phyloP scores from a whole-genome alignment of 208 protist species.

The Wallacemonas sp. region DNA sequence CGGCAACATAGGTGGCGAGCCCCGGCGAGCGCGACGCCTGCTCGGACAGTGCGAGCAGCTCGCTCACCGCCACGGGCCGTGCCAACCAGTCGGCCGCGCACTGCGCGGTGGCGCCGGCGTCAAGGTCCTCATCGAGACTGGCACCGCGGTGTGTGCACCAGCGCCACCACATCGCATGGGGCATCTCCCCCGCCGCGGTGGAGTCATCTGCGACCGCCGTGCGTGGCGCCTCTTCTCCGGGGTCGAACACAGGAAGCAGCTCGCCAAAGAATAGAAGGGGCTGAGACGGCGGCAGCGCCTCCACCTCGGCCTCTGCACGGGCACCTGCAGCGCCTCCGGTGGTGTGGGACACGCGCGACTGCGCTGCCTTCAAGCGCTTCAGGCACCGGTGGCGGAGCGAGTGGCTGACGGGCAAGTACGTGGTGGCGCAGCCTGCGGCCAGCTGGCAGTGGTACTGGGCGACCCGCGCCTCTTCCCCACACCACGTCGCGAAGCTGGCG shows the following conservation, averaged over 20 bases:
- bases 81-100: background rate
- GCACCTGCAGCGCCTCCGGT: background rate
- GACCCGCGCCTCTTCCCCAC: slow-evolving; percentile 24
- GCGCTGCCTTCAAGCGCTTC: slow-evolving; percentile 33
- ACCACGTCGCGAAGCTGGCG: slow-evolving; percentile 68
- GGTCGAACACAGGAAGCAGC: background rate
- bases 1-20: slow-evolving; percentile 2
- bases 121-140: background rate
- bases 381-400: slow-evolving; percentile 27
- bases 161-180: too few relatives aligned
- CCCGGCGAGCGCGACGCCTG: background rate
- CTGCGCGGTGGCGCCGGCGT: background rate
- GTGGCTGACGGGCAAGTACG: slow-evolving; percentile 35
- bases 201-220: slow-evolving; percentile 6
- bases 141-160: too few relatives aligned
- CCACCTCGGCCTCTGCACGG: background rate
- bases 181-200: too few relatives aligned
- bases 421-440: slow-evolving; percentile 59
- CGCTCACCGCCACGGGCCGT: slow-evolving; percentile 5
- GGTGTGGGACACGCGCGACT: slow-evolving; percentile 9
- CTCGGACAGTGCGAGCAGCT: background rate
- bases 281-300: background rate
- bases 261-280: slow-evolving; percentile 1
- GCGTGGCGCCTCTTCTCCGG: background rate
- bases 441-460: slow-evolving; percentile 78